Percentiles rank a stretch among this genome's conserved stretches.
phyloP scores from a whole-genome alignment of 352 stramenopile species.

The Lagenidium giganteum region DNA sequence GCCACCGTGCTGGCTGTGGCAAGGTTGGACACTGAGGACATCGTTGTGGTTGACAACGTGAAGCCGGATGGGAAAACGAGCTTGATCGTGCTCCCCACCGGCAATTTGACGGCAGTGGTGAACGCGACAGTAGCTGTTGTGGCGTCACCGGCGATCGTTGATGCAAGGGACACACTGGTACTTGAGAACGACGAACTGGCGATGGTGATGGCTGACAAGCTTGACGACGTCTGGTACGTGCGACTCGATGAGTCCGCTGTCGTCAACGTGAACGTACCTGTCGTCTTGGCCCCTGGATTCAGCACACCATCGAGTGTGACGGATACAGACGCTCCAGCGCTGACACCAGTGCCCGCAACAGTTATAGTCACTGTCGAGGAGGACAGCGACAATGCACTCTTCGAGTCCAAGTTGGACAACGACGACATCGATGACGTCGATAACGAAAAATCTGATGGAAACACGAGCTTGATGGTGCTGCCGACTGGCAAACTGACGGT shows the following conservation, averaged over 20 bases:
- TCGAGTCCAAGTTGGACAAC: slow-evolving; percentile 18
- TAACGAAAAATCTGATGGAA: slow-evolving; percentile 31
- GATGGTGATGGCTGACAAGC: slow-evolving; percentile 12
- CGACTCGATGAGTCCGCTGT: slow-evolving; percentile 24
- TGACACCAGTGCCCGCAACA: slow-evolving; percentile 19
- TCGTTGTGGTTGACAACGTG: slow-evolving; percentile 13
- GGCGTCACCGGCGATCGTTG: slow-evolving; percentile 23
- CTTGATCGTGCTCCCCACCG: slow-evolving; percentile 25
- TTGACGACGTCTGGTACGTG: slow-evolving; percentile 30
- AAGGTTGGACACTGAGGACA: slow-evolving; percentile 22
- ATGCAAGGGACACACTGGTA: slow-evolving; percentile 17
- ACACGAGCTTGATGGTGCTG: slow-evolving; percentile 29
- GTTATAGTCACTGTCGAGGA: slow-evolving; percentile 21
- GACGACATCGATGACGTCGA: slow-evolving; percentile 14
- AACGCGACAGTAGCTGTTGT: slow-evolving; percentile 24
- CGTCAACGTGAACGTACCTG: slow-evolving; percentile 26
- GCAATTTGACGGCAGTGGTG: slow-evolving; percentile 27
- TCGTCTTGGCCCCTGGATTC: slow-evolving; percentile 42
- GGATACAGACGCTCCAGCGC: slow-evolving; percentile 19
- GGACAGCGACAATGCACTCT: slow-evolving; percentile 18
- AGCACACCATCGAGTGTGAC: slow-evolving; percentile 43
- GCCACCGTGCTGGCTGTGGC: slow-evolving; percentile 19
- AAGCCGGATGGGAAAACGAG: slow-evolving; percentile 37
- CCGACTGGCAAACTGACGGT: slow-evolving; percentile 24
- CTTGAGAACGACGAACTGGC: slow-evolving; percentile 4